These are phyloP conservation scores for Chlamydomonas urium DNA, from an alignment of 139 green algal genomes.

Conservation along the genomic window DNA sequence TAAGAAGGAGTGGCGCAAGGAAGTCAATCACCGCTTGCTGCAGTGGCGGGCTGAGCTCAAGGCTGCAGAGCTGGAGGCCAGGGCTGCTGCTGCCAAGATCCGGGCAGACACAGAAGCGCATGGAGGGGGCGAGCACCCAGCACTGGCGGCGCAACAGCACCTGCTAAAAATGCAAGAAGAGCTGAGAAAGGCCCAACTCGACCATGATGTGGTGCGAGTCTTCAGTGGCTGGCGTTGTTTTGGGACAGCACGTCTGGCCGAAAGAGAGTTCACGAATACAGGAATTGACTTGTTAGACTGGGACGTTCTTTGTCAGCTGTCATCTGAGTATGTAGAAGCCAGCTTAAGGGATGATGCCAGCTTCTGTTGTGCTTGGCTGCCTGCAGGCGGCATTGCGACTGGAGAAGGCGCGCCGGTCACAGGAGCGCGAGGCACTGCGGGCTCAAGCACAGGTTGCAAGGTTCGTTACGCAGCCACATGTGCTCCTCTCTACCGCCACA, in stretches of 20 bases:
- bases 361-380: neutral
- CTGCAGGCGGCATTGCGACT: neutral
- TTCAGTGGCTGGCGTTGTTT: neutral
- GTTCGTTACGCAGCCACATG: neutral
- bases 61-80: constrained; percentile 1
- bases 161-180: constrained; percentile 7
- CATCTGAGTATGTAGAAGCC: neutral
- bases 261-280: neutral
- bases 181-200: constrained; percentile 13
- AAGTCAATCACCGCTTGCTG: neutral
- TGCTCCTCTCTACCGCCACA: neutral
- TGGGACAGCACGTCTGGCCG: too few species aligned
- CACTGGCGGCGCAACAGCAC: constrained; percentile 9
- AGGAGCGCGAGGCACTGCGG: neutral
- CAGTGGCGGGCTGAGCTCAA: constrained; percentile 16
- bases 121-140: neutral
- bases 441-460: neutral
- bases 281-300: neutral
- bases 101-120: neutral
- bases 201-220: constrained; percentile 22
- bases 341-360: neutral
- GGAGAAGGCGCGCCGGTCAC: too few species aligned
- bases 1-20: neutral
- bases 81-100: neutral
- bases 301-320: neutral